Evolutionary conservation across 2,329 filamentous ascomycete genomes (phyloP).

Genomic region (Stemphylium beticola): DNA sequence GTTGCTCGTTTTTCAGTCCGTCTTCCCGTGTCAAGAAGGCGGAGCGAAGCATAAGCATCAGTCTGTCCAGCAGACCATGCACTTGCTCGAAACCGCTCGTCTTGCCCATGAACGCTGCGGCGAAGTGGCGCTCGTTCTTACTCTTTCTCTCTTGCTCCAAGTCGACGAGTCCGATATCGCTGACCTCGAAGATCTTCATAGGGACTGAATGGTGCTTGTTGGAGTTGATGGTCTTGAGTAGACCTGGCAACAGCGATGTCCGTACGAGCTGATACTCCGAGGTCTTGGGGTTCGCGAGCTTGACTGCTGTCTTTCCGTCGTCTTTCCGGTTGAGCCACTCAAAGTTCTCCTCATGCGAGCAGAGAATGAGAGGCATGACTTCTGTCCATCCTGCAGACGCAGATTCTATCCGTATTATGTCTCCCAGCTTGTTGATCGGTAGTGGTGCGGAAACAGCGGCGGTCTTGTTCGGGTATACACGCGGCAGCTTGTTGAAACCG

Average conservation of each 20-base stretch:
- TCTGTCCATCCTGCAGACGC: constrained; percentile 97
- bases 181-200: constrained; percentile 90
- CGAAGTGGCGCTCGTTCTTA: constrained; percentile 92
- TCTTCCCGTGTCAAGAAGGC: constrained; percentile 81
- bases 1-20: constrained; percentile 61
- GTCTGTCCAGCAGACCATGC: constrained; percentile 88
- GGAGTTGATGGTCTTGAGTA: constrained; percentile 91
- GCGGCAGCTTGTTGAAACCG: constrained; percentile 94
- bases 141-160: constrained; percentile 77
- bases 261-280: constrained; percentile 92
- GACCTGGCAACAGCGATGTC: constrained; percentile 81
- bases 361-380: constrained; percentile 94
- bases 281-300: constrained; percentile 90
- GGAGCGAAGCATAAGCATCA: constrained; percentile 89
- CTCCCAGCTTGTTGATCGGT: constrained; percentile 89
- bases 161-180: constrained; percentile 93
- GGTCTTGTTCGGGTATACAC: constrained; percentile 83
- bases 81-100: constrained; percentile 93
- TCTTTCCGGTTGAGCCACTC: constrained; percentile 90
- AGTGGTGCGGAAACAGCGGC: constrained; percentile 86
- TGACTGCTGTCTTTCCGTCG: constrained; percentile 81
- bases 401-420: constrained; percentile 86
- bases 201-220: constrained; percentile 89
- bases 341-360: constrained; percentile 98
- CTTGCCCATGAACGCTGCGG: constrained; percentile 95